Evolutionary conservation across 768 basidiomycete genomes (phyloP), one percentile per base, ranked within the genome.

Genomic region (Trichaptum fuscoviolaceum): DNA sequence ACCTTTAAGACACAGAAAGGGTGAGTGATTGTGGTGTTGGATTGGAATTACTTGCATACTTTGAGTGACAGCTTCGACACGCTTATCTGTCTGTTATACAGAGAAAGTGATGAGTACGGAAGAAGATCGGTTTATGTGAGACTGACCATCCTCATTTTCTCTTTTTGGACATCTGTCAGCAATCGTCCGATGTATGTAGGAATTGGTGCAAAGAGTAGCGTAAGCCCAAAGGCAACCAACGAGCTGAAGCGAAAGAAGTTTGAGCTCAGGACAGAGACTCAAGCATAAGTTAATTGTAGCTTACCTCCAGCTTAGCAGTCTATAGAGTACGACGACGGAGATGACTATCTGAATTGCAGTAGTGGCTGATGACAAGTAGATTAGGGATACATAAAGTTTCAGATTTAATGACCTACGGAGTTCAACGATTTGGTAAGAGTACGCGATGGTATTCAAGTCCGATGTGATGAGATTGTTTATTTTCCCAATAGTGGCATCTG

Each of bases 401-500:
- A 61, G 30, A 61, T 12, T 3, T 5, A 20, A 52, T 52, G 10
- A 52, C 59, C 3, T 3, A 61, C 59, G 59, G 15, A 61, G 10
- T 34, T 23, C 30, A 25, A 61, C 12, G 23, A 24, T 34, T 12
- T 24, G 2, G 9, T 61, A 34, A 12, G 59, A 25, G 30, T 61
- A 2, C 24, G 6, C 30, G 24, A 61, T 61, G 2, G 24, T 9
- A 12, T 1, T 18, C 24, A 85, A 71, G 74, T 93, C 91, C 1
- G 87, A 86, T 8, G 90, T 86, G 36, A 91, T 83, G 8, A 92
- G 76, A 65, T 91, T 93, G 73, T 89, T 93, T 72, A 93, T 87
- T 72, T 85, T 90, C 9, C 92, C 91, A 52, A 87, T 83, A 5
- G 24, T 15, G 42, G 42, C 42, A 20, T 12, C 42, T 52, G 42